A percentile compares a stretch with the other conserved stretches of the same genome.
phyloP scores from a whole-genome alignment of 2,329 filamentous ascomycete genomes.

The Pseudogymnoascus sp. region DNA sequence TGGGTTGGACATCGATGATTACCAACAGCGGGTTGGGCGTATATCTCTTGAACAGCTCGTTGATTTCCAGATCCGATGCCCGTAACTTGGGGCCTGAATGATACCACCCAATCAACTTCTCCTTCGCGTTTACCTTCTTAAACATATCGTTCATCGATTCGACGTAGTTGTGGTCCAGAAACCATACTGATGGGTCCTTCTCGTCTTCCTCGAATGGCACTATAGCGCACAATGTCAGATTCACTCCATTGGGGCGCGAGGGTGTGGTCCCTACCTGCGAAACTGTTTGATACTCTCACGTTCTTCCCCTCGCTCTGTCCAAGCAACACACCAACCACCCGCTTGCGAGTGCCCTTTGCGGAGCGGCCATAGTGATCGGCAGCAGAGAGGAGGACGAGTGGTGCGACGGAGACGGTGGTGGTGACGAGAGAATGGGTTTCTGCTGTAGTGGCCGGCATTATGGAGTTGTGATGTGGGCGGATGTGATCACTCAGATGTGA shows the following conservation, averaged over 20 bases:
- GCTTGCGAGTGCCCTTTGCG: constrained; percentile 74
- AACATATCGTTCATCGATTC: constrained; percentile 99
- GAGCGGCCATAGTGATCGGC: constrained; percentile 98
- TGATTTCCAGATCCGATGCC: constrained; percentile 96
- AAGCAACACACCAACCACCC: constrained; percentile 88
- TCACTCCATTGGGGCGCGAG: background rate
- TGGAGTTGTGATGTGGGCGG: constrained; percentile 26
- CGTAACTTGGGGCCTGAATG: constrained; percentile 95
- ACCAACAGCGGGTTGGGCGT: constrained; percentile 92
- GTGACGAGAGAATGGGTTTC: constrained; percentile 93
- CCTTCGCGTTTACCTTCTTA: constrained; percentile 98
- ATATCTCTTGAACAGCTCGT: constrained; percentile 99
- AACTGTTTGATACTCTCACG: constrained; percentile 97
- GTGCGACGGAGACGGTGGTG: constrained; percentile 91
- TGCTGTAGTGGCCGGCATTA: constrained; percentile 92
- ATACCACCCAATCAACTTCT: constrained; percentile 99
- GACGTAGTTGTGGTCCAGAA: constrained; percentile 98
- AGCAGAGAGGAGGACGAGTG: constrained; percentile 91
- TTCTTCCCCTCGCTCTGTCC: constrained; percentile 95
- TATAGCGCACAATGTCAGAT: constrained; percentile 32
- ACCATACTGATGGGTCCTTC: constrained; percentile 98
- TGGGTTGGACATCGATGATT: constrained; percentile 97
- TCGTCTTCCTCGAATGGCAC: constrained; percentile 99
- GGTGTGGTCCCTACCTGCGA: constrained; percentile 60
- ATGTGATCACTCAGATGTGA: background rate